Conservation (phyloP, 768 basidiomycete genomes). For the Cantharellus anzutake region DNA sequence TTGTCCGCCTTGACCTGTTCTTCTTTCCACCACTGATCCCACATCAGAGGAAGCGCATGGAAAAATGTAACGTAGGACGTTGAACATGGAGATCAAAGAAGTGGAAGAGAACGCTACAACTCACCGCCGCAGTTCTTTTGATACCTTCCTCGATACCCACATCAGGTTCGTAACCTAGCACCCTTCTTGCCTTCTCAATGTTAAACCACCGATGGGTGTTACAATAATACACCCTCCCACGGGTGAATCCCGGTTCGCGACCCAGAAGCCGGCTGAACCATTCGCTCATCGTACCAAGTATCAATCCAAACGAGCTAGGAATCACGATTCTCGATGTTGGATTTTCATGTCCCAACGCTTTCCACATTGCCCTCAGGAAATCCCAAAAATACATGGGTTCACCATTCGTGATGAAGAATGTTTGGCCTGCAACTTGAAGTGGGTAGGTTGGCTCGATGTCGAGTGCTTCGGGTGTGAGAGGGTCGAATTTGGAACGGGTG, state of each 20-base stretch:
- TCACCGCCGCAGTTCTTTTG: constrained; percentile 51
- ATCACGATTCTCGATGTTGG: constrained; percentile 24
- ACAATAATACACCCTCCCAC: constrained; percentile 58
- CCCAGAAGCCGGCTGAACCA: constrained; percentile 53
- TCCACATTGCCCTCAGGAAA: constrained; percentile 71
- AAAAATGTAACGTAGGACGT: not conserved
- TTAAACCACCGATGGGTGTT: constrained; percentile 66
- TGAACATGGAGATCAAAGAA: not conserved
- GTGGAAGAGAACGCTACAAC: constrained; percentile 14
- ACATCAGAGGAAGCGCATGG: not conserved
- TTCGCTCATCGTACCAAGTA: constrained; percentile 55
- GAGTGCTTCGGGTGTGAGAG: constrained; percentile 41
- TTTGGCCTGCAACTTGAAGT: constrained; percentile 77
- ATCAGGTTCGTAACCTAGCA: constrained; percentile 86
- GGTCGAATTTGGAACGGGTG: constrained; percentile 66
- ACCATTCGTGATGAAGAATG: constrained; percentile 92
- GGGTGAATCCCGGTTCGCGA: constrained; percentile 70
- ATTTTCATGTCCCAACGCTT: constrained; percentile 22
- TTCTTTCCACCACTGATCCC: not conserved
- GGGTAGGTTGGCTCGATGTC: constrained; percentile 26
- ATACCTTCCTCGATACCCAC: constrained; percentile 82
- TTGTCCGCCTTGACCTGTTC: not conserved
- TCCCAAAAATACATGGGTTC: constrained; percentile 97
- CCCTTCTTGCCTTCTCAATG: constrained; percentile 78
- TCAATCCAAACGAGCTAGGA: constrained; percentile 43